These are phyloP conservation scores for Vitis cinerea DNA, from an alignment of 164 flowering plant genomes.

Conservation along the genomic window DNA sequence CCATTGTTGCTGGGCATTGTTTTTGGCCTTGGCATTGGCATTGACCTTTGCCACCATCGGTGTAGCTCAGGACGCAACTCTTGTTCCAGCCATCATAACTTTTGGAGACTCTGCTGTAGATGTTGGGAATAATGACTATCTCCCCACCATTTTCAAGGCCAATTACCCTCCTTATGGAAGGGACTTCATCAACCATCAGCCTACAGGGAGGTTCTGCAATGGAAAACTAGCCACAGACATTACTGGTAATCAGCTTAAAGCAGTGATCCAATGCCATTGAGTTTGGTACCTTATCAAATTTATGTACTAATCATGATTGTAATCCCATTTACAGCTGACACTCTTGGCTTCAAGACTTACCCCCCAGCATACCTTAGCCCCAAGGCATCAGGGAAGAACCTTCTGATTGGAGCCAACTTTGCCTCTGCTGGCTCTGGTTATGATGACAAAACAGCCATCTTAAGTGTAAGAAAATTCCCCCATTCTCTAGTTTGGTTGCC, in stretches of 20 bases:
- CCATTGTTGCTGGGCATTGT: background rate
- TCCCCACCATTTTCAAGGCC: conserved; percentile 75
- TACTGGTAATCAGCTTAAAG: conserved; percentile 46
- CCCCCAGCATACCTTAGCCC: conserved; percentile 90
- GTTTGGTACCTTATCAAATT: background rate
- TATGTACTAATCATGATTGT: background rate
- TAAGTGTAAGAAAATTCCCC: conserved; percentile 45
- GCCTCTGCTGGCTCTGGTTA: conserved; percentile 96
- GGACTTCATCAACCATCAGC: conserved; percentile 55
- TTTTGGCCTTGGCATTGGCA: conserved; percentile 8
- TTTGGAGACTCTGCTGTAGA: conserved; percentile 93
- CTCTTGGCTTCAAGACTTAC: conserved; percentile 73
- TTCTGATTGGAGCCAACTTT: conserved; percentile 86
- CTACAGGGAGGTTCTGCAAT: conserved; percentile 97
- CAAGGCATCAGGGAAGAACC: conserved; percentile 83
- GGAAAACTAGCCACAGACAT: conserved; percentile 94
- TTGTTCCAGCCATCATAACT: conserved; percentile 81
- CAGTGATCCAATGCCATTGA: too few relatives aligned
- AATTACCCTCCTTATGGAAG: conserved; percentile 91
- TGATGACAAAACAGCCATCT: conserved; percentile 65
- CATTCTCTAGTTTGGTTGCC: too few relatives aligned
- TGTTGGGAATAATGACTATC: conserved; percentile 88
- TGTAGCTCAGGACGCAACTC: conserved; percentile 21
- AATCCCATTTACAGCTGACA: conserved; percentile 61
- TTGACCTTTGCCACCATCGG: background rate